phyloP scores from a whole-genome alignment of 352 stramenopile species.

The Blastocystis sp. region DNA sequence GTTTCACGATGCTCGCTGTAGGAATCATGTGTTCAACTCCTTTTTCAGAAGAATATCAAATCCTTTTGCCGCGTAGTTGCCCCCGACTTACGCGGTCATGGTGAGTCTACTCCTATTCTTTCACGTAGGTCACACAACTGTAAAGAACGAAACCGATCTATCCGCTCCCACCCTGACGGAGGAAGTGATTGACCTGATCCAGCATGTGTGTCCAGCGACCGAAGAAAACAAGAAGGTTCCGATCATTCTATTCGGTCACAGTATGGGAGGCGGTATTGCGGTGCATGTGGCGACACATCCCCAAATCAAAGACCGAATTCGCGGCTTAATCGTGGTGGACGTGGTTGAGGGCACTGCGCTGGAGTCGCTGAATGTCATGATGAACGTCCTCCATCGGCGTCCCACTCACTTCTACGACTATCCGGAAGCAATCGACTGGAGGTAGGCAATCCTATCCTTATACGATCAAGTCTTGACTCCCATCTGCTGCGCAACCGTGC shows the following conservation, averaged over 20 bases:
- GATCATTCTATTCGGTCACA: slow-evolving; percentile 72
- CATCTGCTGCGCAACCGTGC: slow-evolving; percentile 66
- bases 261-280: slow-evolving; percentile 71
- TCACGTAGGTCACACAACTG: slow-evolving; percentile 63
- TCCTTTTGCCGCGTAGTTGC: slow-evolving; percentile 69
- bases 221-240: slow-evolving; percentile 62
- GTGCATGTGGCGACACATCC: slow-evolving; percentile 68
- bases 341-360: slow-evolving; percentile 75
- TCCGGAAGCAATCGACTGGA: slow-evolving; percentile 71
- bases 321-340: slow-evolving; percentile 75
- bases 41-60: slow-evolving; percentile 67
- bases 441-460: slow-evolving; percentile 20
- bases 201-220: slow-evolving; percentile 63
- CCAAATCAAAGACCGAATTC: slow-evolving; percentile 65
- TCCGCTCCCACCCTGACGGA: slow-evolving; percentile 70
- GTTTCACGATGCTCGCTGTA: slow-evolving; percentile 71
- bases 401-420: slow-evolving; percentile 66
- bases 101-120: slow-evolving; percentile 56
- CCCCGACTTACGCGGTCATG: slow-evolving; percentile 73
- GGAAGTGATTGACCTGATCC: slow-evolving; percentile 66
- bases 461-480: neutral
- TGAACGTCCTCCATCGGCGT: slow-evolving; percentile 68
- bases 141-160: slow-evolving; percentile 66
- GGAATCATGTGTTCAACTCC: neutral
- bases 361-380: slow-evolving; percentile 73